Conservation (phyloP, 768 basidiomycete genomes). For the Tulasnella sp. region DNA sequence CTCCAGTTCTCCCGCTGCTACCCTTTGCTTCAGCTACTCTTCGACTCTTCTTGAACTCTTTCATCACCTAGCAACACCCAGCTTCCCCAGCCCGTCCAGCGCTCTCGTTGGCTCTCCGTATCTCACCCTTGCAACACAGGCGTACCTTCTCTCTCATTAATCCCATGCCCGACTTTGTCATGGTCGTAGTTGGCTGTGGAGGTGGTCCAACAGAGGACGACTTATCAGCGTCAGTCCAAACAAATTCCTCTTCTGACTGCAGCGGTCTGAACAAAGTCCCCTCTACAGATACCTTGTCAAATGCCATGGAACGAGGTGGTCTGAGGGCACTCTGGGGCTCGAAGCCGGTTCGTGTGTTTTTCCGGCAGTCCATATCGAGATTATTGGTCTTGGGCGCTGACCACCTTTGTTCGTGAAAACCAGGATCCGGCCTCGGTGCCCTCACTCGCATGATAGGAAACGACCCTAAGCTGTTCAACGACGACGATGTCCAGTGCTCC, state of each 20-base stretch:
- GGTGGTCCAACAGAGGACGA: constrained; percentile 92
- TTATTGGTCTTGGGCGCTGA: constrained; percentile 7
- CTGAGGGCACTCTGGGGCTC: constrained; percentile 77
- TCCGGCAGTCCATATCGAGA: constrained; percentile 7
- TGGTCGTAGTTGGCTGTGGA: constrained; percentile 80
- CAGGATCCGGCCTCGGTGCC: constrained; percentile 87
- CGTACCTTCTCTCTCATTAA: not conserved
- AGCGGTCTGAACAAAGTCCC: constrained; percentile 3
- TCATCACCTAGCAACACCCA: constrained; percentile 3
- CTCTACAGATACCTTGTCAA: constrained; percentile 83
- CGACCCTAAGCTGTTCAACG: constrained; percentile 60
- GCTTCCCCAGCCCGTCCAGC: not conserved
- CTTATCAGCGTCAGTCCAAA: constrained; percentile 70
- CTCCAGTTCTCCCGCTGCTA: constrained; percentile 4
- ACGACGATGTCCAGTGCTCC: constrained; percentile 1
- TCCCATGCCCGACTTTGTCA: constrained; percentile 57
- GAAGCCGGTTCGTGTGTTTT: constrained; percentile 74
- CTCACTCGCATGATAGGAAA: constrained; percentile 61
- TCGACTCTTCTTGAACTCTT: not conserved
- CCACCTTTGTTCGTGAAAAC: not conserved
- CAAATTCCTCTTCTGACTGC: constrained; percentile 34
- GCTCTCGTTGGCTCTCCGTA: not conserved
- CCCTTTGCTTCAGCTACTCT: constrained; percentile 15
- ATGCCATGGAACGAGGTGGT: constrained; percentile 65
- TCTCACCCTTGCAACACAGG: constrained; percentile 13